Conservation (phyloP, 192 early-diverging fungal species). For the Rhizophagus clarus region DNA sequence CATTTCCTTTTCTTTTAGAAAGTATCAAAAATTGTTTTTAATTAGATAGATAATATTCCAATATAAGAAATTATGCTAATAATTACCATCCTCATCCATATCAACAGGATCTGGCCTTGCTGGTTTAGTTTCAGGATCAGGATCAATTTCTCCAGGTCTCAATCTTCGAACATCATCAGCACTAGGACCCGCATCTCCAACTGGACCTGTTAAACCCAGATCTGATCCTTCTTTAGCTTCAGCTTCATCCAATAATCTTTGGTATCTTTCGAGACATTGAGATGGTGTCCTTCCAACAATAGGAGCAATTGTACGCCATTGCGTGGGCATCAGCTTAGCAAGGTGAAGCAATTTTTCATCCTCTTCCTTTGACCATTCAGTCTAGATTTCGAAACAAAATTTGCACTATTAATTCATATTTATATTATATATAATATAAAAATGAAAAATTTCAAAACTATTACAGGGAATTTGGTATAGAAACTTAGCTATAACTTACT, state of each 20-base stretch:
- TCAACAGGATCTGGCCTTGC: slow-evolving; percentile 97
- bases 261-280: slow-evolving; percentile 97
- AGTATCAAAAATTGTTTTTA: slow-evolving; percentile 1
- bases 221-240: slow-evolving; percentile 77
- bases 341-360: slow-evolving; percentile 97
- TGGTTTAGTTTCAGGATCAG: slow-evolving; percentile 95
- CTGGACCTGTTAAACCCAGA: slow-evolving; percentile 64
- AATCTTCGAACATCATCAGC: slow-evolving; percentile 85
- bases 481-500: slow-evolving; percentile 34
- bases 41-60: background rate
- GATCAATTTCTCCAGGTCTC: slow-evolving; percentile 96
- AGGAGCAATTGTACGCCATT: slow-evolving; percentile 98
- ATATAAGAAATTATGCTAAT: background rate
- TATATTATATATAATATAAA: too few relatives aligned
- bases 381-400: slow-evolving; percentile 45
- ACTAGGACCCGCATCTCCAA: slow-evolving; percentile 74
- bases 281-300: slow-evolving; percentile 96
- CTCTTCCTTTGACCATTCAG: slow-evolving; percentile 98
- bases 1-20: slow-evolving; percentile 92
- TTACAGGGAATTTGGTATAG: background rate
- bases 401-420: too few relatives aligned
- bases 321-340: slow-evolving; percentile 99
- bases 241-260: slow-evolving; percentile 93
- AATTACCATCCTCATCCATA: slow-evolving; percentile 91
- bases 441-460: background rate